phyloP scores from a whole-genome alignment of 2,329 filamentous ascomycete species.

The Epichloe sylvatica region DNA sequence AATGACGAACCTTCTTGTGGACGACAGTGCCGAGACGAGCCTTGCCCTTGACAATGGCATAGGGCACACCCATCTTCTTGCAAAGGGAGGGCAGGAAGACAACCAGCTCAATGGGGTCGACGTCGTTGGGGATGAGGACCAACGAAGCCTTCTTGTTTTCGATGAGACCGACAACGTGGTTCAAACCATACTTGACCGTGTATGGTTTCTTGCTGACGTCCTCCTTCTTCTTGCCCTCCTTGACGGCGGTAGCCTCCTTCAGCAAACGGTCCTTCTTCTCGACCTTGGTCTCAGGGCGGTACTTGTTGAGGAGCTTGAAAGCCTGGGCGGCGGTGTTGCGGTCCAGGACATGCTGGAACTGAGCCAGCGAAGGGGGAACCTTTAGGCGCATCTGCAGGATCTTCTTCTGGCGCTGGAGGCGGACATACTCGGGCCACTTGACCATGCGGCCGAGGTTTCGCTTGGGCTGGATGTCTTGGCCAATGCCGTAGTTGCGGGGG shows the following conservation, averaged over 20 bases:
- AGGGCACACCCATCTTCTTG: slow-evolving; percentile 99
- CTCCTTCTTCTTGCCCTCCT: slow-evolving; percentile 99
- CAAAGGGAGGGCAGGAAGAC: slow-evolving; percentile 98
- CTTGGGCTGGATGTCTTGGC: slow-evolving; percentile 94
- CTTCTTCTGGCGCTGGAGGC: slow-evolving; percentile 86
- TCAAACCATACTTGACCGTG: slow-evolving; percentile 97
- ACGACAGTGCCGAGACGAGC: slow-evolving; percentile 96
- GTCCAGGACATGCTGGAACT: slow-evolving; percentile 96
- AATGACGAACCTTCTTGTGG: slow-evolving; percentile 77
- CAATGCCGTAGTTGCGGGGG: slow-evolving; percentile 90
- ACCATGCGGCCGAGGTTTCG: slow-evolving; percentile 97
- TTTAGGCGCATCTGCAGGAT: slow-evolving; percentile 97
- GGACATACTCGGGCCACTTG: slow-evolving; percentile 98
- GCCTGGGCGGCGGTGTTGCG: slow-evolving; percentile 91
- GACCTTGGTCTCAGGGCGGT: slow-evolving; percentile 95
- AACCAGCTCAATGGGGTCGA: slow-evolving; percentile 98
- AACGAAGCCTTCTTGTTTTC: slow-evolving; percentile 99
- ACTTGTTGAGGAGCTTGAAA: slow-evolving; percentile 99
- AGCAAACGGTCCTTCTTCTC: slow-evolving; percentile 99
- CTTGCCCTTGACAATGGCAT: slow-evolving; percentile 99
- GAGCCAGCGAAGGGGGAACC: slow-evolving; percentile 90
- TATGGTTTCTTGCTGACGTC: slow-evolving; percentile 99
- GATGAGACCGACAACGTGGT: slow-evolving; percentile 94
- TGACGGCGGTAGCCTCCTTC: slow-evolving; percentile 94
- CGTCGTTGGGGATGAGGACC: slow-evolving; percentile 97